phyloP scores from a whole-genome alignment of 768 basidiomycete genomes.

The Naganishia antarctica region DNA sequence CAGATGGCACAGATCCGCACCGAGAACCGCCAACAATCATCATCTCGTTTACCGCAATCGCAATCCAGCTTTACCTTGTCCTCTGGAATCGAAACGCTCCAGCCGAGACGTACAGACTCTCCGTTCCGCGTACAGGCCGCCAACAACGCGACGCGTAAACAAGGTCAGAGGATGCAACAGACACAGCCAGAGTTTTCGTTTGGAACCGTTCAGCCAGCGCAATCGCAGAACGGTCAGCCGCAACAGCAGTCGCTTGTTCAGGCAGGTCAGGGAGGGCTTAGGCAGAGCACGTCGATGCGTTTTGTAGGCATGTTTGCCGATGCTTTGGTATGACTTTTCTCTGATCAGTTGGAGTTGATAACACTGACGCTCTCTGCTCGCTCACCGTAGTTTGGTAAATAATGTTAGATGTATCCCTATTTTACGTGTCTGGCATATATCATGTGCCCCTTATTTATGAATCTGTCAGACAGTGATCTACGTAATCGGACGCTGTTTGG shows the following conservation, averaged over 20 bases:
- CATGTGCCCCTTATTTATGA: too few species aligned
- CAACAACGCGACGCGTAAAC: constrained; percentile 13
- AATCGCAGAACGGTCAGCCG: constrained; percentile 3
- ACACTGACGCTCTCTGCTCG: too few species aligned
- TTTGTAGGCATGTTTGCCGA: constrained; percentile 18
- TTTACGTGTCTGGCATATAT: too few species aligned
- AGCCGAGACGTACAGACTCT: constrained; percentile 12
- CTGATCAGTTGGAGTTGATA: too few species aligned
- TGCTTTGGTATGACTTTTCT: constrained; percentile 14
- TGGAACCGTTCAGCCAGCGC: constrained; percentile 5
- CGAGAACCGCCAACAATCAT: neutral
- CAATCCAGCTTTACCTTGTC: constrained; percentile 17
- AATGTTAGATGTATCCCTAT: too few species aligned
- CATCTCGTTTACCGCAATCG: constrained; percentile 7
- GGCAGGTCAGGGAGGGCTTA: constrained; percentile 3
- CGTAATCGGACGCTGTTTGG: too few species aligned
- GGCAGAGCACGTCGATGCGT: constrained; percentile 15
- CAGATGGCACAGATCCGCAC: constrained; percentile 14
- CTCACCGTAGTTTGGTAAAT: too few species aligned
- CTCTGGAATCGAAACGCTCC: neutral
- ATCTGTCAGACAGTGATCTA: too few species aligned
- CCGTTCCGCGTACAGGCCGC: constrained; percentile 15
- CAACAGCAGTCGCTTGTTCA: constrained; percentile 8
- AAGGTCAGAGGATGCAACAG: neutral
- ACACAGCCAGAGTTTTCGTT: constrained; percentile 12